Conservation (phyloP, 1,284 basidiomycete species). For the Psilocybe mexicana region DNA sequence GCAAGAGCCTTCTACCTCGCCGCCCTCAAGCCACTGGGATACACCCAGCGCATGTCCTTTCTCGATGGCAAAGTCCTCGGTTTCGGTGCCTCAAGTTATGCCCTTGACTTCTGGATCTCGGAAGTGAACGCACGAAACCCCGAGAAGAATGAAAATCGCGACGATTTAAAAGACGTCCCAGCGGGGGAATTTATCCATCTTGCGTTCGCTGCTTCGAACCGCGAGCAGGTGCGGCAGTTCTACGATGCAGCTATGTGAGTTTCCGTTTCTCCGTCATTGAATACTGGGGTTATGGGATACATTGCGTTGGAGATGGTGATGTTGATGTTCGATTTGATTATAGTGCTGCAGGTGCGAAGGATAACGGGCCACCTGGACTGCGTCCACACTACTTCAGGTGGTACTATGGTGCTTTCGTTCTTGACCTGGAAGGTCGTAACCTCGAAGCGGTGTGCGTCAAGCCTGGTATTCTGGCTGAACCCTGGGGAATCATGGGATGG, state of each 20-base stretch:
- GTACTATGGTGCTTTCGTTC: conserved; percentile 26
- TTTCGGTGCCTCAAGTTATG: conserved; percentile 10
- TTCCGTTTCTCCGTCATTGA: too few relatives aligned
- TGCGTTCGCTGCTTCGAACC: conserved; percentile 22
- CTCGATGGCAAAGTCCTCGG: conserved; percentile 24
- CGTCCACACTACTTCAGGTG: conserved; percentile 22
- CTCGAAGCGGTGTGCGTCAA: conserved; percentile 23
- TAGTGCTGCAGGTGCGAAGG: conserved; percentile 25
- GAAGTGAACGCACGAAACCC: conserved; percentile 4
- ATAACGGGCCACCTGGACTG: conserved; percentile 26
- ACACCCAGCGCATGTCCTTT: conserved; percentile 18
- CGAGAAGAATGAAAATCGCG: conserved; percentile 7
- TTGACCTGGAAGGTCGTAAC: conserved; percentile 26
- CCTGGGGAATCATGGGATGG: conserved; percentile 19
- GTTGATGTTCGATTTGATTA: too few relatives aligned
- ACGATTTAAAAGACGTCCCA: neutral
- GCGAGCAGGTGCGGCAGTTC: conserved; percentile 24
- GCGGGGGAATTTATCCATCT: conserved; percentile 20
- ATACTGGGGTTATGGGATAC: too few relatives aligned
- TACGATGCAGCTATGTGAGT: conserved; percentile 27
- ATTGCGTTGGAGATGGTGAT: too few relatives aligned
- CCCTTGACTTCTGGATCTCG: conserved; percentile 24
- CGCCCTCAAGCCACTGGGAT: conserved; percentile 26
- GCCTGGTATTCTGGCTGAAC: conserved; percentile 12
- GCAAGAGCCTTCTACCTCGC: conserved; percentile 22